phyloP scores from a whole-genome alignment of 1,284 basidiomycete species.

The Melanopsichium pennsylvanicum region DNA sequence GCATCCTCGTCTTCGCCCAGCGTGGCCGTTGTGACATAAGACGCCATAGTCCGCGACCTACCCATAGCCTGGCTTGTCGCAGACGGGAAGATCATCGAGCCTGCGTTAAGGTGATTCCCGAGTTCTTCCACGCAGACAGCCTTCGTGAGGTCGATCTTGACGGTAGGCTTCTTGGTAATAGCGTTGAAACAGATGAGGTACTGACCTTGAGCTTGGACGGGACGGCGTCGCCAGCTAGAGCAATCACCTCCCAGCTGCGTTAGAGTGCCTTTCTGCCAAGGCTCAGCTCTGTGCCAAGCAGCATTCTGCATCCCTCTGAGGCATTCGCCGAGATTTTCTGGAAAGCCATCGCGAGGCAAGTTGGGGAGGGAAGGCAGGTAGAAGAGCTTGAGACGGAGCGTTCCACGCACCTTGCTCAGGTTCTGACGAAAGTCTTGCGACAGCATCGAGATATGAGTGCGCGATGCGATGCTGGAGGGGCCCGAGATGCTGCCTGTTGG shows the following conservation, averaged over 20 bases:
- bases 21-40: slow-evolving; percentile 24
- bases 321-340: slow-evolving; percentile 90
- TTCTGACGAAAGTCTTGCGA: slow-evolving; percentile 47
- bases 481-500: slow-evolving; percentile 41
- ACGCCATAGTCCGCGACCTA: slow-evolving; percentile 28
- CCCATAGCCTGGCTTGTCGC: slow-evolving; percentile 30
- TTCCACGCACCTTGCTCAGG: slow-evolving; percentile 53
- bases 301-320: slow-evolving; percentile 85
- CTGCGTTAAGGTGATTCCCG: slow-evolving; percentile 68
- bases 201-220: slow-evolving; percentile 84
- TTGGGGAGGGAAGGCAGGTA: slow-evolving; percentile 86
- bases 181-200: slow-evolving; percentile 91
- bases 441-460: slow-evolving; percentile 27
- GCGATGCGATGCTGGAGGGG: slow-evolving; percentile 42
- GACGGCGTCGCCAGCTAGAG: slow-evolving; percentile 83
- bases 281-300: slow-evolving; percentile 88
- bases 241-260: slow-evolving; percentile 97
- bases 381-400: slow-evolving; percentile 70
- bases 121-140: slow-evolving; percentile 81
- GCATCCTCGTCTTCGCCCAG: slow-evolving; percentile 68
- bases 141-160: slow-evolving; percentile 88
- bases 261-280: slow-evolving; percentile 79
- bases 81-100: slow-evolving; percentile 30
- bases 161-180: slow-evolving; percentile 87
- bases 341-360: slow-evolving; percentile 78